phyloP scores from a whole-genome alignment of 805 yeast genomes.

The Starmerella apicola region DNA sequence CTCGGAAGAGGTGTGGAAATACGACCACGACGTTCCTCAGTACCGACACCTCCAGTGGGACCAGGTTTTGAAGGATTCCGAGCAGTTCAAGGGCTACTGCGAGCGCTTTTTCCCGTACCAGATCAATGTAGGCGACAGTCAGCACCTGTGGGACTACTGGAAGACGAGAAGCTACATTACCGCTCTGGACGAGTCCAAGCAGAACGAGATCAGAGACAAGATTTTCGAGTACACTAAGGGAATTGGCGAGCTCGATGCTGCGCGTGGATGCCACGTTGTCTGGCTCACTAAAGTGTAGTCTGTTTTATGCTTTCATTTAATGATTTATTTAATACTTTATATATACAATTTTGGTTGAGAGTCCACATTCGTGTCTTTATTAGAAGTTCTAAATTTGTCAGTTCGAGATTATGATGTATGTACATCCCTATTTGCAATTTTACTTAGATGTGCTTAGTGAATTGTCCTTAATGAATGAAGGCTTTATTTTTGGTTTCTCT shows the following conservation, averaged over 20 bases:
- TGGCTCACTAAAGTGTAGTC: constrained; percentile 10
- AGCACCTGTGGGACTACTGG: constrained; percentile 39
- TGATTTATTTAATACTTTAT: no score
- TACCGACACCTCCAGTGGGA: constrained; percentile 41
- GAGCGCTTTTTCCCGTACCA: constrained; percentile 30
- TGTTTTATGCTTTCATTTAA: no score
- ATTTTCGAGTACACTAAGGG: constrained; percentile 6
- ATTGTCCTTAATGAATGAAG: no score
- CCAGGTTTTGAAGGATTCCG: constrained; percentile 26
- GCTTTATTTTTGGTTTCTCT: no score
- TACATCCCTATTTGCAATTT: no score
- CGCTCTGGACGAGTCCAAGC: constrained; percentile 30
- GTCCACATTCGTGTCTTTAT: no score
- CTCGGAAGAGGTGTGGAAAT: constrained; percentile 28
- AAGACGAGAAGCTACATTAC: constrained; percentile 45
- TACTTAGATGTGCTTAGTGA: no score
- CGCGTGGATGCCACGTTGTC: constrained; percentile 23
- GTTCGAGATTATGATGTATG: no score
- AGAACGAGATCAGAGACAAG: constrained; percentile 23
- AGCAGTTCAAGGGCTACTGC: constrained; percentile 28
- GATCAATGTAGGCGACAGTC: constrained; percentile 14
- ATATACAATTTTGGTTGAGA: no score
- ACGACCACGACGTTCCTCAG: constrained; percentile 42
- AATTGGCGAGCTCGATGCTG: constrained; percentile 12
- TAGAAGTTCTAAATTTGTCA: no score